Conservation (phyloP, 148 eudicot species). For the Fagopyrum esculentum region DNA sequence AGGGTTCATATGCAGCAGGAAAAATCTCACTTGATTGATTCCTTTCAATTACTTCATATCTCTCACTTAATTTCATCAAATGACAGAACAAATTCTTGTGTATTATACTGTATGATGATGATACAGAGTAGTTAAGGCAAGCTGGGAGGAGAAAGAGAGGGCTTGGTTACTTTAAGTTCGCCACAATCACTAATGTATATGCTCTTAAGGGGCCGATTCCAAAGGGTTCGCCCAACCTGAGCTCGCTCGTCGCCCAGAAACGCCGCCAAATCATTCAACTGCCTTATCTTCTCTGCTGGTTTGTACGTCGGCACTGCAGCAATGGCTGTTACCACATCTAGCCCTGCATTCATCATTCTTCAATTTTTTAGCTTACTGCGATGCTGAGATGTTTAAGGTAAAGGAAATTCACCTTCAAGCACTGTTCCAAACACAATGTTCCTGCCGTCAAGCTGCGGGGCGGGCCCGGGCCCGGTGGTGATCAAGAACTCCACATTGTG, state of each 20-base stretch:
- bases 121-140: constrained; percentile 38
- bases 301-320: constrained; percentile 72
- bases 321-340: constrained; percentile 75
- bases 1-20: no score
- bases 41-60: no score
- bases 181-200: constrained; percentile 89
- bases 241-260: constrained; percentile 92
- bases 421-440: constrained; percentile 90
- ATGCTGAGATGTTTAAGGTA: neutral
- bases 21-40: no score
- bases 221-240: constrained; percentile 61
- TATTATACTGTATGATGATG: no score
- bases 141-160: constrained; percentile 75
- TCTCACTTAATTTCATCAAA: no score
- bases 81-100: no score
- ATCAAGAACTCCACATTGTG: constrained; percentile 91
- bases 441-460: constrained; percentile 76
- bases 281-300: constrained; percentile 67
- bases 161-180: constrained; percentile 63
- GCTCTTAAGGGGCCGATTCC: constrained; percentile 81
- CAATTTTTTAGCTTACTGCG: neutral
- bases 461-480: constrained; percentile 92
- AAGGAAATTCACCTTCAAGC: constrained; percentile 59
- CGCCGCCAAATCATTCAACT: constrained; percentile 78
- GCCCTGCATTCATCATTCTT: constrained; percentile 33